Conservation (phyloP, 352 stramenopile species). For the Phytophthora sansomeana region DNA sequence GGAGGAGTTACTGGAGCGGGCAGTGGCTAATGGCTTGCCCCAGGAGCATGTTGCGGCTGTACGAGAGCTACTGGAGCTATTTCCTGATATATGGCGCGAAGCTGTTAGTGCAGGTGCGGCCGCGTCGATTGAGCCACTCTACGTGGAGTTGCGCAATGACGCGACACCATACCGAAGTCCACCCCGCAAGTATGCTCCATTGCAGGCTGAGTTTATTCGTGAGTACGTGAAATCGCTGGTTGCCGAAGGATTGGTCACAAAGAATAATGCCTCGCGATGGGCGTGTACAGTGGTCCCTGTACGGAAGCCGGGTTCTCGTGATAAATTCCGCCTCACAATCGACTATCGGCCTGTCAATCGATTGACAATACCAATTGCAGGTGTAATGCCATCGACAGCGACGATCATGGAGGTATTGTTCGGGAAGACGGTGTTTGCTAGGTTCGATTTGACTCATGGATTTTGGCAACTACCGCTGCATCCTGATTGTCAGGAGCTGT, state of each 20-base stretch:
- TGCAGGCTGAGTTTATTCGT: no score
- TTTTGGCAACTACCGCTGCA: no score
- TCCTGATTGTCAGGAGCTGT: no score
- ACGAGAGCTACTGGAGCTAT: background rate
- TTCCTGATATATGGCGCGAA: background rate
- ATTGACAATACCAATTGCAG: background rate
- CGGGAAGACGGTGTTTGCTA: background rate
- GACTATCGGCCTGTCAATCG: background rate
- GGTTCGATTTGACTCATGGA: conserved; percentile 25
- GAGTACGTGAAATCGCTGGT: no score
- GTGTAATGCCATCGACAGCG: background rate
- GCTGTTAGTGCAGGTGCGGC: no score
- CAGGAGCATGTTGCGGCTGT: no score
- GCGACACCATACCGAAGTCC: background rate
- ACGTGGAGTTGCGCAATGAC: no score
- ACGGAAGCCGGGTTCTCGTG: background rate
- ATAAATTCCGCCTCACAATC: background rate
- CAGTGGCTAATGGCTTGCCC: no score
- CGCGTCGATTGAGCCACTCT: background rate
- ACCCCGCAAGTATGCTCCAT: background rate
- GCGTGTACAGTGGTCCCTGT: background rate
- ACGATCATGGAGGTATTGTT: no score
- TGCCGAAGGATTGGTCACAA: background rate
- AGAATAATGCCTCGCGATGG: background rate
- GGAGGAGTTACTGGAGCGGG: no score